Conservation (phyloP, 2,329 filamentous ascomycete genomes). For the Alternaria alternata region DNA sequence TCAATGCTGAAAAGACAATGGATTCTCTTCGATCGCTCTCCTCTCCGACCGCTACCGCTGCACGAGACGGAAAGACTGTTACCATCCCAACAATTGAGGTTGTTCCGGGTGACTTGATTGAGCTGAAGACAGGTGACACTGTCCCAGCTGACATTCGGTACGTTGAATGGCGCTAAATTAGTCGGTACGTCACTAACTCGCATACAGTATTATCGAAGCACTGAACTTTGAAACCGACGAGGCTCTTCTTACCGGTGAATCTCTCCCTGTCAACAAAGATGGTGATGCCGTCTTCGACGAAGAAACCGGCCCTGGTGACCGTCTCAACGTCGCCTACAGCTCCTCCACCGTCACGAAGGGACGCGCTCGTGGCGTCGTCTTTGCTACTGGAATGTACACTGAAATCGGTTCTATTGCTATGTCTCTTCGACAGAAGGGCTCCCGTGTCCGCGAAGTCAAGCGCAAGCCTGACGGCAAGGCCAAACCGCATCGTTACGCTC, state of each 20-base stretch:
- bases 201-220: conserved; percentile 58
- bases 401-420: conserved; percentile 77
- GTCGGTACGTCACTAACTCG: neutral
- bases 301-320: conserved; percentile 70
- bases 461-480: conserved; percentile 46
- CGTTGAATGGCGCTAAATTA: conserved; percentile 3
- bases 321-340: conserved; percentile 73
- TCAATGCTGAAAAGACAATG: conserved; percentile 59
- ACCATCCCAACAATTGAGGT: conserved; percentile 65
- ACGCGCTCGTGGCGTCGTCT: conserved; percentile 71
- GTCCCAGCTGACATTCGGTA: conserved; percentile 71
- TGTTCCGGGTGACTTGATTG: conserved; percentile 72
- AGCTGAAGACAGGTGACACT: conserved; percentile 69
- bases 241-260: conserved; percentile 74
- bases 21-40: conserved; percentile 55
- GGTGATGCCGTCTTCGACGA: conserved; percentile 61
- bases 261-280: conserved; percentile 70
- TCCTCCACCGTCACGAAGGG: conserved; percentile 54
- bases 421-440: conserved; percentile 61
- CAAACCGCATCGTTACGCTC: conserved; percentile 49
- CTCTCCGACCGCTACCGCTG: conserved; percentile 54
- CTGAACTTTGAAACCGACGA: conserved; percentile 81
- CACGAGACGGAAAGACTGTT: conserved; percentile 63
- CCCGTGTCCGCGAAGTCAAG: conserved; percentile 51
- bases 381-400: conserved; percentile 73